These are phyloP conservation scores for Epichloe sp. DNA, from an alignment of 2,329 filamentous ascomycete genomes.

Conservation along the genomic window DNA sequence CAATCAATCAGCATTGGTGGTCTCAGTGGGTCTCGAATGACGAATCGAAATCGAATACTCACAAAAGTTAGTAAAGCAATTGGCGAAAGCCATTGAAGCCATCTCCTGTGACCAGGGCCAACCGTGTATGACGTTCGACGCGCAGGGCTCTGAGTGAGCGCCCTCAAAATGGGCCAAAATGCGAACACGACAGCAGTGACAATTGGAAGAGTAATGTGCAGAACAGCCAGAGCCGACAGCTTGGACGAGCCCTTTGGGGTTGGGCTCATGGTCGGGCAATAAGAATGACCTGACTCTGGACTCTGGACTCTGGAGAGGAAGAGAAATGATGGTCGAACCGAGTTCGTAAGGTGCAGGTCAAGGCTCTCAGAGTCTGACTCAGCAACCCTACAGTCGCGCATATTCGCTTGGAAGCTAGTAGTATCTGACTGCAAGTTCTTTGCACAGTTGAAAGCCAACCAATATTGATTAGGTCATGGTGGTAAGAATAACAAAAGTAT, in stretches of 20 bases:
- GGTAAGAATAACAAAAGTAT: neutral
- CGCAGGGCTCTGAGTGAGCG: conserved; percentile 1
- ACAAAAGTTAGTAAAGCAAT: conserved; percentile 4
- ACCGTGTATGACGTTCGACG: conserved; percentile 1
- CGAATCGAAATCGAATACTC: neutral
- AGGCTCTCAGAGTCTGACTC: no score
- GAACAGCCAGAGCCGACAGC: neutral
- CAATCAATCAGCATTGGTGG: neutral
- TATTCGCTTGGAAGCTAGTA: no score
- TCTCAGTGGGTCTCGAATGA: no score
- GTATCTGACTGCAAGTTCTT: no score
- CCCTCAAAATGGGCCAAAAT: neutral
- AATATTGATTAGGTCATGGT: neutral
- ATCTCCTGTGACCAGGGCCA: neutral
- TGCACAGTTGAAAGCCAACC: no score
- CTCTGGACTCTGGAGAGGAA: no score
- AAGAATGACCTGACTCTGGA: neutral
- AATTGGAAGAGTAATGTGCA: conserved; percentile 4
- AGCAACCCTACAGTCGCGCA: no score
- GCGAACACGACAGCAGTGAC: neutral
- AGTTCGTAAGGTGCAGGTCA: no score
- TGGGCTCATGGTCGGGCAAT: neutral
- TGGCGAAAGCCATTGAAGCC: neutral
- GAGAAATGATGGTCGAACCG: no score
- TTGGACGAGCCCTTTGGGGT: neutral